Evolutionary conservation across 257 asterid genomes (phyloP), one percentile per base, ranked within the genome.

Genomic region (Lithospermum erythrorhizon): DNA sequence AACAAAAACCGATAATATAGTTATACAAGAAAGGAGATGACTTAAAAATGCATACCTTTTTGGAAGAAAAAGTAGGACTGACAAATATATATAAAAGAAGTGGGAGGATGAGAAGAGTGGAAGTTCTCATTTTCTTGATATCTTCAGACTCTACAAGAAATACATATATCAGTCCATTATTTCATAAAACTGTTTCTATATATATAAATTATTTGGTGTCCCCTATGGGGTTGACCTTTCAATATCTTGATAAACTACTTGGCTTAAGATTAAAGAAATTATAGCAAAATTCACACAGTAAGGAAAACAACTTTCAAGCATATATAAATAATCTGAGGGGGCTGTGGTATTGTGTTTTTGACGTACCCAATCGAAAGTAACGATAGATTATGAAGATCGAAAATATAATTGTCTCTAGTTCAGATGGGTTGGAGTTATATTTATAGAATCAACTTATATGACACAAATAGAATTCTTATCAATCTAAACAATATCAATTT

Each of bases 61-160:
- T 78, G 69, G 72, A 57, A 70, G 94, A 89, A 82, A 74, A 76
- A 65, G 87, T 86, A 82, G 94, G 91, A 53, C 74, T 83, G 67
- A 80, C 64, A 59, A 78, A 73, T 58, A 81, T 65, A 67, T 76
- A 72, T 18, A 79, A 64, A 67, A 73, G 59, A 45, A 82, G 69
- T 35, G 87, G 72, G 62, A 86, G 77, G 69, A 79, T 64, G 76
- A 58, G 71, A 71, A 82, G 70, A 27, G 73, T 53, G 59, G 81
- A 55, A 72, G 66, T 73, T 70, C 66, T 76, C 96, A 88, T 85
- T 75, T 35, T 35, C 45, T 35, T 7, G 45, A 35, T 10, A 2
- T 35, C 45, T 35, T 35, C 45, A 0, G 2, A 35, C 45, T 35
- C 49, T 14, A 11, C 49, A 41, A 41, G 49, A 14, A 41, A 41